Evolutionary conservation across 2,329 filamentous ascomycete genomes (phyloP).

Genomic region (Cladophialophora immunda): DNA sequence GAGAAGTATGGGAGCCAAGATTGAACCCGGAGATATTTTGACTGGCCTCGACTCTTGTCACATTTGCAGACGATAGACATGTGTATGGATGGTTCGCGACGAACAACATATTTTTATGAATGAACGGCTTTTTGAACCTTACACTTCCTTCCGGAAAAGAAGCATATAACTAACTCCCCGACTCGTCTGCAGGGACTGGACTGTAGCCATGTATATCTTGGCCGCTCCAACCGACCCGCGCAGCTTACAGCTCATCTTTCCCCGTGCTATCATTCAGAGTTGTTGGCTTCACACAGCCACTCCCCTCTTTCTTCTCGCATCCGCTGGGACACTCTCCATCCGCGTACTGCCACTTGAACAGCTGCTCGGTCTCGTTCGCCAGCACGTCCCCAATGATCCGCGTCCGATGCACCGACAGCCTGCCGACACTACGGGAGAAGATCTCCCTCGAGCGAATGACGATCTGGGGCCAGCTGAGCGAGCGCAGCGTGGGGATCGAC

Average conservation of each 20-base stretch:
- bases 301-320: slow-evolving; percentile 9
- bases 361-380: slow-evolving; percentile 62
- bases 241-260: slow-evolving; percentile 13
- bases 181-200: not conserved
- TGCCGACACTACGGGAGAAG: slow-evolving; percentile 49
- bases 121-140: not conserved
- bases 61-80: not conserved
- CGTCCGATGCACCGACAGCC: slow-evolving; percentile 45
- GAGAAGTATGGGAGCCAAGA: slow-evolving; percentile 51
- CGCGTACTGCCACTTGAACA: slow-evolving; percentile 65
- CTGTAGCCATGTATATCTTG: not conserved
- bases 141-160: not conserved
- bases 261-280: not conserved
- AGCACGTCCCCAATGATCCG: slow-evolving; percentile 57
- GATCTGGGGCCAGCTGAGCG: slow-evolving; percentile 63
- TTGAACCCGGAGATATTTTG: slow-evolving; percentile 35
- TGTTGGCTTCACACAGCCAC: slow-evolving; percentile 11
- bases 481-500: slow-evolving; percentile 56
- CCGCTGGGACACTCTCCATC: slow-evolving; percentile 24
- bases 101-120: not conserved
- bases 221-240: not conserved
- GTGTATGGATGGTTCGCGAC: not conserved
- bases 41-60: not conserved
- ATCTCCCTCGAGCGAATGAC: slow-evolving; percentile 57
- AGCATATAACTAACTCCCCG: not conserved